These are phyloP conservation scores for Hypholoma sublateritium DNA, from an alignment of 768 basidiomycete genomes.

Conservation along the genomic window DNA sequence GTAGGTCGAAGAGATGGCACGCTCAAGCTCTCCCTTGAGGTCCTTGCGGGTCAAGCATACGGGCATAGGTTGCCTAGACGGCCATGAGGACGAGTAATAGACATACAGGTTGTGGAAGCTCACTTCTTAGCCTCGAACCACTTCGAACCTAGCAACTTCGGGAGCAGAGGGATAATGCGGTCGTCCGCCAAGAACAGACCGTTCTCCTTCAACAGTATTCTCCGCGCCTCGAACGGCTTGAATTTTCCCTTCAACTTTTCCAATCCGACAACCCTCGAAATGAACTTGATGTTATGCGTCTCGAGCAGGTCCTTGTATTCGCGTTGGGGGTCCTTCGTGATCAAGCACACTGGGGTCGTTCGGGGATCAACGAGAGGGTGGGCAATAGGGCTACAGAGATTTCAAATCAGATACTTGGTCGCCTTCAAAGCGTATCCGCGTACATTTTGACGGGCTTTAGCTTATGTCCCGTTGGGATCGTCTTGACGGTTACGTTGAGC, in stretches of 20 bases:
- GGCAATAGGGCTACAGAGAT: constrained; percentile 58
- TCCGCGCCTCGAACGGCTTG: constrained; percentile 78
- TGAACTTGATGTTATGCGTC: constrained; percentile 78
- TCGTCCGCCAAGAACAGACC: constrained; percentile 95
- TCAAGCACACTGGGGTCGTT: constrained; percentile 78
- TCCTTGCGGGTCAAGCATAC: constrained; percentile 88
- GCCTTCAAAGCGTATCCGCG: constrained; percentile 26
- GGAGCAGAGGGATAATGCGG: constrained; percentile 82
- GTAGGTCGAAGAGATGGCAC: constrained; percentile 91
- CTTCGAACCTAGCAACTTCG: constrained; percentile 81
- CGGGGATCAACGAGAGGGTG: constrained; percentile 86
- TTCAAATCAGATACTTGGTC: background rate
- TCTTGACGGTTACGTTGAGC: constrained; percentile 87
- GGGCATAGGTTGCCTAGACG: constrained; percentile 85
- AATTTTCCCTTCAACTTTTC: constrained; percentile 94
- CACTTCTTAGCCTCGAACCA: constrained; percentile 98
- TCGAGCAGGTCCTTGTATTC: constrained; percentile 94
- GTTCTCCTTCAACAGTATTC: constrained; percentile 84
- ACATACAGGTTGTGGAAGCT: constrained; percentile 22
- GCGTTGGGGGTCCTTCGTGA: constrained; percentile 94
- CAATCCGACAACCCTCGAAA: constrained; percentile 88
- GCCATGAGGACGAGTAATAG: constrained; percentile 4
- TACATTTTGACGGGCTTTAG: constrained; percentile 87
- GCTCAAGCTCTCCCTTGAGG: constrained; percentile 89
- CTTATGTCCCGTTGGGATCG: constrained; percentile 69